Percentiles rank a stretch among this genome's conserved stretches.
phyloP scores from a whole-genome alignment of 75 land plant genomes.

The Pinus taeda region DNA sequence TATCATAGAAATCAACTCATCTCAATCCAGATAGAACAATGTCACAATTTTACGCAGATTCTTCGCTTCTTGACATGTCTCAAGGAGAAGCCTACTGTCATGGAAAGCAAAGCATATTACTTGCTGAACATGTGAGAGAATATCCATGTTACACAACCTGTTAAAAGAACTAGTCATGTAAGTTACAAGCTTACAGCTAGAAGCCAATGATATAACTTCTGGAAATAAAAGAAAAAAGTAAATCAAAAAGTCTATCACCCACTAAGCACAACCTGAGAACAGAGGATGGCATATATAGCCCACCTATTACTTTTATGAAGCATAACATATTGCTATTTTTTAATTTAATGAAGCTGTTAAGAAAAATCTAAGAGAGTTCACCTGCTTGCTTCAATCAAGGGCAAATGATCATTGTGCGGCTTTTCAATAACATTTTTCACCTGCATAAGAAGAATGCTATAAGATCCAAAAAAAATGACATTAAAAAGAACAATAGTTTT shows the following conservation, averaged over 20 bases:
- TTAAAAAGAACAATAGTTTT: too few species aligned
- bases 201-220: not conserved
- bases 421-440: slow-evolving; percentile 94
- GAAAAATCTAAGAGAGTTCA: slow-evolving; percentile 18
- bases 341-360: not conserved
- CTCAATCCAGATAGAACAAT: slow-evolving; percentile 88
- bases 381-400: slow-evolving; percentile 99
- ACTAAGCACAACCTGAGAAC: not conserved
- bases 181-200: not conserved
- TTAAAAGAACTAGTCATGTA: slow-evolving; percentile 12
- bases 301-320: not conserved
- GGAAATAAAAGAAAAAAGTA: not conserved
- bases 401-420: slow-evolving; percentile 92
- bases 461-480: not conserved
- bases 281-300: not conserved
- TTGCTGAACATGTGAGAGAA: slow-evolving; percentile 94
- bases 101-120: slow-evolving; percentile 99
- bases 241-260: not conserved
- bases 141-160: slow-evolving; percentile 98
- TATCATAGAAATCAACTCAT: not conserved
- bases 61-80: slow-evolving; percentile 95
- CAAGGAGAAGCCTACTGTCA: slow-evolving; percentile 91
- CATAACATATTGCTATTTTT: not conserved
- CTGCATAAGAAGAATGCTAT: slow-evolving; percentile 40
- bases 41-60: slow-evolving; percentile 91